Evolutionary conservation across 176 grass and related monocot species (phyloP), one percentile per base, ranked within the genome.

Genomic region (Neostapfia colusana): DNA sequence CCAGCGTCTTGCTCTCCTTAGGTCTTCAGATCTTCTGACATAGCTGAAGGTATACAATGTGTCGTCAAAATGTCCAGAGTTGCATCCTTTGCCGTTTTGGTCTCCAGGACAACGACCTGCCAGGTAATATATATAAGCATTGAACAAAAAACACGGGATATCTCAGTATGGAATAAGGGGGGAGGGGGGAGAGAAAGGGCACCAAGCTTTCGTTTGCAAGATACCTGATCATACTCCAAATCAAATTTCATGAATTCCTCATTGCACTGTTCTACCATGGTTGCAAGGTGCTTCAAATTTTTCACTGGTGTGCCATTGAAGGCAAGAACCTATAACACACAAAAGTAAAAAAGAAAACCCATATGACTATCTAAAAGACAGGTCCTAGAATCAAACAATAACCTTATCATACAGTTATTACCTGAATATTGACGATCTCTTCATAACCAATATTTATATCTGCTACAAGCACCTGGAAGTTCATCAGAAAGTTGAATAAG

Each of bases 371-470:
- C 4, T 18, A 69, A 48, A 40, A 72, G 18, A 69, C 37, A 5
- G 1, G 41, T 39, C 17, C 9, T 31, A 16, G 0, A 60, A 73
- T 58, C 26, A 37, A 73, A 25, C 20, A 43, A 50, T 59, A 49
- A 44, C 21, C 35, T 18, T 10, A 2, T 17, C 8, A 9, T 74
- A 46, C 74, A 38, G 26, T 15, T 23, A 20, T 74, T 73, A 98
- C 95, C 91, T 98, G 95, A 88, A 79, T 90, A 79, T 98, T 98
- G 72, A 92, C 91, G 57, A 98, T 88, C 37, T 93, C 89, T 88
- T 98, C 95, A 67, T 98, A 98, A 62, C 95, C 95, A 72, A 98
- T 98, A 78, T 98, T 98, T 79, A 98, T 94, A 81, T 98, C 95
- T 72, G 95, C 85, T 27, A 92, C 95, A 86, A 98, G 95, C 53